Evolutionary conservation across 768 basidiomycete species (phyloP), one percentile per base, ranked within the genome.

Genomic region (Mycena leptocephala): DNA sequence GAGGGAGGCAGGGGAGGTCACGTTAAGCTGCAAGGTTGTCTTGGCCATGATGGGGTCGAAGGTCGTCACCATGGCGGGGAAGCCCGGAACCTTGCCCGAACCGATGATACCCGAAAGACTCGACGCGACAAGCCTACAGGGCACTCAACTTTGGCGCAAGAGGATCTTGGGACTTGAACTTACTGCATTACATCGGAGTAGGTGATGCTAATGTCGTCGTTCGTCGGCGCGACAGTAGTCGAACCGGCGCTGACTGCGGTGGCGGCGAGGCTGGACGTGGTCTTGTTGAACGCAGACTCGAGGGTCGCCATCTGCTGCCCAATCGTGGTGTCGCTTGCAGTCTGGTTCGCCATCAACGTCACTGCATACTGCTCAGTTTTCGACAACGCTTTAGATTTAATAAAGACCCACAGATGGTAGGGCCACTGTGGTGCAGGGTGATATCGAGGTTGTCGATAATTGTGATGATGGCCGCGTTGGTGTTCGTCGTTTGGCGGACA

Each of bases 191-290:
- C 77, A 73, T 85, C 85, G 37, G 80, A 76, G 66, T 80, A 81
- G 61, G 77, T 78, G 72, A 84, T 80, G 65, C 84, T 83, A 64
- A 86, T 80, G 16, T 85, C 84, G 75, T 85, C 83, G 79, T 86
- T 83, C 35, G 85, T 86, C 7, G 86, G 86, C 16, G 62, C 24
- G 33, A 71, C 79, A 46, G 85, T 84, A 30, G 81, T 84, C 11
- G 83, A 85, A 5, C 86, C 85, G 58, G 67, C 66, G 76, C 83
- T 84, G 77, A 84, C 80, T 10, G 84, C 51, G 20, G 79, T 84
- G 22, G 66, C 75, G 1, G 68, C 62, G 61, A 86, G 80, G 46
- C 41, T 65, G 20, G 76, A 78, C 9, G 79, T 35, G n/a, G 82
- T 79, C 22, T 58, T 75, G n/a, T 72, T 79, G 77, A 83, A 86